Conservation (phyloP, 768 basidiomycete species). For the Steccherinum ochraceum region DNA sequence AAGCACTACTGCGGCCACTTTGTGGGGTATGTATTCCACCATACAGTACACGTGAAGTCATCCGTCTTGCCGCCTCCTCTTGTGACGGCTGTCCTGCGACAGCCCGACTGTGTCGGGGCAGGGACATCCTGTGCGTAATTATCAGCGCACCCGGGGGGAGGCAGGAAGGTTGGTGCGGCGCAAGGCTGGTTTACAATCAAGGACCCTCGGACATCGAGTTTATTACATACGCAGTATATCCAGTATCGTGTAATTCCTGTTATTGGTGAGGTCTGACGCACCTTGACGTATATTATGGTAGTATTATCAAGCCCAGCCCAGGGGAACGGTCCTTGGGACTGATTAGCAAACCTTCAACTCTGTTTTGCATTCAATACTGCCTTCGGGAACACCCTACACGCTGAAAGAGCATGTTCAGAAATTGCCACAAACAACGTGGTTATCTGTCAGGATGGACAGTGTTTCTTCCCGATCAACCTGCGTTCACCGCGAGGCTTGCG, state of each 20-base stretch:
- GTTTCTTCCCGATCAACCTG: not conserved
- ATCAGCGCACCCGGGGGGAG: not conserved
- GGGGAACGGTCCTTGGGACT: no score
- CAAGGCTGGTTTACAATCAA: not conserved
- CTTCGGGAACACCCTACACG: not conserved
- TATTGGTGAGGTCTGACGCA: not conserved
- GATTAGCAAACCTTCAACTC: not conserved
- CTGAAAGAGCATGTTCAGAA: not conserved
- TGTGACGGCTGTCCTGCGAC: not conserved
- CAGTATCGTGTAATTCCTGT: not conserved
- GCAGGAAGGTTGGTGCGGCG: not conserved
- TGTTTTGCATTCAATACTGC: not conserved
- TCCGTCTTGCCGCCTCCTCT: not conserved
- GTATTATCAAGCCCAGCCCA: not conserved
- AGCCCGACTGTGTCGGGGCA: not conserved
- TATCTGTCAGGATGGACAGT: not conserved
- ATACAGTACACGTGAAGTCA: not conserved
- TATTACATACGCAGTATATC: not conserved
- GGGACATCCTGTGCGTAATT: not conserved
- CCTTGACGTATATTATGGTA: not conserved
- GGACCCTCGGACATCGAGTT: not conserved
- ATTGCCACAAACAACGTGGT: not conserved
- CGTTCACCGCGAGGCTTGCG: not conserved
- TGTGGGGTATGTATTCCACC: no score
- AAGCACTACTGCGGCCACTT: no score